Base-by-base conservation (phyloP, 176 grass and related monocot species). In the Aegilops sharonensis region DNA sequence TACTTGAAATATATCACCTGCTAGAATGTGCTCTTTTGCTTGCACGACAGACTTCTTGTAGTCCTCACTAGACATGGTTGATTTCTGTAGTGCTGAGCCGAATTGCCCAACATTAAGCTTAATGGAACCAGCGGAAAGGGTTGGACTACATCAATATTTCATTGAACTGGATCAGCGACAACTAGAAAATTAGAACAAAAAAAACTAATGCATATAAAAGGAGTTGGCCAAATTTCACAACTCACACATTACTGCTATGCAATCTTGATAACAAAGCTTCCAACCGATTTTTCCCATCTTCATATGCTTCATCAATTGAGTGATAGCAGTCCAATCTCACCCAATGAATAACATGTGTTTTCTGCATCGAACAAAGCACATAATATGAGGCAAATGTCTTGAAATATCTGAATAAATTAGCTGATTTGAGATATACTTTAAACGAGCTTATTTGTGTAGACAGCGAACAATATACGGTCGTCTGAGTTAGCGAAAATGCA, bases 1-100 rank as follows among this genome's bases (percentile, higher is more conserved):
- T 11, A 95, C 90, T 91, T 98, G 96, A 82, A 98, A 98, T 79
- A 98, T 95, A 24, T 98, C 96, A 73, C 91, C 96, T 18, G 93
- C 88, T 34, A 91, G 76, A 50, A 98, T 98, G 34, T 91, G 93
- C 23, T 98, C 86, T 87, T 98, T 98, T 6, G 90, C 93, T 78
- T 95, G 79, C 61, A 94, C 21, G 37, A 98, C 91, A 64, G 88
- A 83, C 42, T 85, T 90, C 87, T 88, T 91, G 35, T 90, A 98
- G 52, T 94, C 85, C 78, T 94, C 90, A 42, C 65, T 91, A 43
- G 93, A 94, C 88, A 95, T 92, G 2, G 93, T 88, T 80, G 96
- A 98, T 37, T 91, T 94, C 23, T 84, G 88, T 78, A 95, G 84
- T 72, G 66, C n/a, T 63, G 86, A 77, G 18, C 93, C 93, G 63